A percentile compares a stretch with the other conserved stretches of the same genome.
Evolutionary conservation across 352 stramenopile genomes (phyloP).

Genomic region (Phytophthora macrochlamydospora): DNA sequence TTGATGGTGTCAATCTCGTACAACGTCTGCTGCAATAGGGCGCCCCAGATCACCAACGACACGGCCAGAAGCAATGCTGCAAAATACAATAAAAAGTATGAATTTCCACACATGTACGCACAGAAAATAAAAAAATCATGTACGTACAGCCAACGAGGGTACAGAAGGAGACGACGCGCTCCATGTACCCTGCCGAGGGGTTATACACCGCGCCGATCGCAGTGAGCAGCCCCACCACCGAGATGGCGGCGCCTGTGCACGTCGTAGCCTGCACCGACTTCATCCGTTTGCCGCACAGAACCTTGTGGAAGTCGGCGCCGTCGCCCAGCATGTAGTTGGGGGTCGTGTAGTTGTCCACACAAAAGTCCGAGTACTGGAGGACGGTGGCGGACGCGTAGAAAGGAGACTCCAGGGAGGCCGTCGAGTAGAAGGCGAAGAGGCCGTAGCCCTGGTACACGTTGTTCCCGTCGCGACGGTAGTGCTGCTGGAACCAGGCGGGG

Average conservation of each 20-base stretch:
- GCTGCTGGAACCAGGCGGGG: conserved; percentile 86
- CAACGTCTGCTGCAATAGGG: conserved; percentile 74
- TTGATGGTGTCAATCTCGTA: conserved; percentile 84
- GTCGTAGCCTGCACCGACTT: conserved; percentile 72
- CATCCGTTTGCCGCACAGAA: conserved; percentile 78
- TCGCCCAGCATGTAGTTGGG: conserved; percentile 89
- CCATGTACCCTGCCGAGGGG: conserved; percentile 72
- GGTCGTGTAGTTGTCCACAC: conserved; percentile 43
- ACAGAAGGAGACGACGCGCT: conserved; percentile 80
- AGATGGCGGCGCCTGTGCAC: conserved; percentile 60
- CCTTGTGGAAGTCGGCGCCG: conserved; percentile 68
- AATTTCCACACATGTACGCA: too few relatives aligned
- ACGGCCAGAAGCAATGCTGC: conserved; percentile 70
- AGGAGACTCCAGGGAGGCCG: conserved; percentile 60
- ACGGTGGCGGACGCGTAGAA: conserved; percentile 85
- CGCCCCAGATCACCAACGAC: conserved; percentile 82
- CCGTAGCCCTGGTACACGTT: conserved; percentile 84
- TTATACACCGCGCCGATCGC: conserved; percentile 78
- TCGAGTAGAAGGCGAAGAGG: conserved; percentile 87
- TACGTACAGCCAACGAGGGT: conserved; percentile 84
- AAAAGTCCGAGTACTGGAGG: conserved; percentile 82
- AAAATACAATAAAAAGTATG: conserved; percentile 16
- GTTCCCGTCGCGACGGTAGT: conserved; percentile 74
- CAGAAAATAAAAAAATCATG: background rate
- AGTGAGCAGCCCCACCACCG: conserved; percentile 62